phyloP scores from a whole-genome alignment of 495 filamentous ascomycete species.

The Pyrenula aspistea region DNA sequence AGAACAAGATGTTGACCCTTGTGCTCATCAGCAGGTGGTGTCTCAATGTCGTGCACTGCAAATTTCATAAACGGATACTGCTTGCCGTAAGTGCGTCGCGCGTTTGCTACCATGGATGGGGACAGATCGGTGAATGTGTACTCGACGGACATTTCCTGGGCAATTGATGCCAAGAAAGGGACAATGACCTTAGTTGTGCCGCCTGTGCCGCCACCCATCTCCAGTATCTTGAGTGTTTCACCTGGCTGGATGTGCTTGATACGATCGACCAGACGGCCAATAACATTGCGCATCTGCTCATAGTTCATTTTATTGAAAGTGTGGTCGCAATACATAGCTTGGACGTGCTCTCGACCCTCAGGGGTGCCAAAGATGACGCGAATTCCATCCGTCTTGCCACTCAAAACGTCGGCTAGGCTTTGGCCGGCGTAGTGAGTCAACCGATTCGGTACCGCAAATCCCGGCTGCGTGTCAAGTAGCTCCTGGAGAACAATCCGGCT shows the following conservation, averaged over 20 bases:
- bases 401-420: conserved; percentile 28
- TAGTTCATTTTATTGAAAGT: conserved; percentile 25
- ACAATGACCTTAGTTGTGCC: conserved; percentile 24
- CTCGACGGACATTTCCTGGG: conserved; percentile 13
- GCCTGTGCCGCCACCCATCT: conserved; percentile 33
- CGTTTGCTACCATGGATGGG: conserved; percentile 22
- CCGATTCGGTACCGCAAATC: conserved; percentile 21
- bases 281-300: conserved; percentile 31
- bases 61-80: conserved; percentile 23
- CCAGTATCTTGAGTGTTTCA: conserved; percentile 21
- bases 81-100: conserved; percentile 17
- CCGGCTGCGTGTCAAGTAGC: conserved; percentile 23
- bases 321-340: conserved; percentile 30
- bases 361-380: conserved; percentile 32
- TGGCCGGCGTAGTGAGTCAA: conserved; percentile 31
- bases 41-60: conserved; percentile 24
- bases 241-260: not conserved
- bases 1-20: conserved; percentile 23
- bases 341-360: conserved; percentile 31
- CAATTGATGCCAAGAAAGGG: conserved; percentile 7
- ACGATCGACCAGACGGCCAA: conserved; percentile 15
- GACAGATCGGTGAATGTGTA: conserved; percentile 39
- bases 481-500: conserved; percentile 22
- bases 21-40: conserved; percentile 12
- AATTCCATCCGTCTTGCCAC: conserved; percentile 21